These are phyloP conservation scores for Pseudofabraea citricarpa DNA, from an alignment of 2,329 filamentous ascomycete genomes.

Conservation along the genomic window DNA sequence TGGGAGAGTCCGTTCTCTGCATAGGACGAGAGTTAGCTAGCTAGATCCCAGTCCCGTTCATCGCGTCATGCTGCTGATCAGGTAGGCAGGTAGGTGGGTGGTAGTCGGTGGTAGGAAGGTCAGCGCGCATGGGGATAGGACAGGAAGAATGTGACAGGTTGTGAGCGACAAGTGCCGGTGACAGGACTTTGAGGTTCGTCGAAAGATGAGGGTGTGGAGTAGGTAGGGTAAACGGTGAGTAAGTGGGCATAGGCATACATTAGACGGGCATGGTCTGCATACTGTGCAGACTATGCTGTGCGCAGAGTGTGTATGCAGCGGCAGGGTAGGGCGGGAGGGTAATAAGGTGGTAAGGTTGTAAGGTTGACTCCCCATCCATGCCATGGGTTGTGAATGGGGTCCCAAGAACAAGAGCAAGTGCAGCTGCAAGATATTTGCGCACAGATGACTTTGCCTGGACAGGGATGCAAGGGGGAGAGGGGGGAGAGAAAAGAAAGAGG, in stretches of 20 bases:
- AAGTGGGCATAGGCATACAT: not conserved
- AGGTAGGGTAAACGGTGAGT: not conserved
- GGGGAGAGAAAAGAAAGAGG: constrained; percentile 4
- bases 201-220: constrained; percentile 1
- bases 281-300: not conserved
- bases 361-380: too few relatives aligned
- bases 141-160: not conserved
- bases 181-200: not conserved
- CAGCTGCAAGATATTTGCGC: constrained; percentile 13
- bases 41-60: too few relatives aligned
- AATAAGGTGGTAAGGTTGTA: too few relatives aligned
- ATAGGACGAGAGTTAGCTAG: not conserved
- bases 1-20: constrained; percentile 1
- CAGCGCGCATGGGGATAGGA: not conserved
- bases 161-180: not conserved
- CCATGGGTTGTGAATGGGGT: too few relatives aligned
- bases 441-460: constrained; percentile 20
- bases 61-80: not conserved
- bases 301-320: not conserved
- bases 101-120: too few relatives aligned
- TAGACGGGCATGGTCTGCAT: not conserved
- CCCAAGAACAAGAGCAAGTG: not conserved
- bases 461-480: constrained; percentile 19
- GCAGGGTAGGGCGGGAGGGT: not conserved
- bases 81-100: too few relatives aligned